Percentiles rank a stretch among this genome's conserved stretches.
phyloP scores from a whole-genome alignment of 2,329 filamentous ascomycete species.

The Alternaria gansuensis region DNA sequence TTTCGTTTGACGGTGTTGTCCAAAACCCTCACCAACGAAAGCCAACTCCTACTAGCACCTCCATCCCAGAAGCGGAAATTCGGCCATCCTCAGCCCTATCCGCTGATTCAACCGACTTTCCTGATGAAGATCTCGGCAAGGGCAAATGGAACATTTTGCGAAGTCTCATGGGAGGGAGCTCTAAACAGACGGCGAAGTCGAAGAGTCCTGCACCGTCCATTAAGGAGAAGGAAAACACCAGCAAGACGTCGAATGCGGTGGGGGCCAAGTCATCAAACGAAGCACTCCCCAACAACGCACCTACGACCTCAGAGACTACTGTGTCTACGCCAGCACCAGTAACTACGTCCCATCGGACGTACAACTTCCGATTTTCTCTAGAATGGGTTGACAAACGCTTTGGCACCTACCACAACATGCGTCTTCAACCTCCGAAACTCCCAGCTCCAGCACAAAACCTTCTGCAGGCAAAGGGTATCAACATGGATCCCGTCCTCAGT shows the following conservation, averaged over 20 bases:
- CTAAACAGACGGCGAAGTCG: conserved; percentile 54
- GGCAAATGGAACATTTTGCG: conserved; percentile 68
- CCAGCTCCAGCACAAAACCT: conserved; percentile 74
- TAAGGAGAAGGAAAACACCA: conserved; percentile 39
- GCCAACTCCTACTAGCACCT: conserved; percentile 33
- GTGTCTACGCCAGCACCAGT: conserved; percentile 50
- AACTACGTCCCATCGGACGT: conserved; percentile 65
- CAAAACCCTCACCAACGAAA: conserved; percentile 50
- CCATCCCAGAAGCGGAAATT: conserved; percentile 35
- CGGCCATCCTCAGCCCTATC: conserved; percentile 46
- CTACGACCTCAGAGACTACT: conserved; percentile 15
- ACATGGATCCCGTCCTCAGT: conserved; percentile 36
- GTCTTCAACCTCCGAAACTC: conserved; percentile 72
- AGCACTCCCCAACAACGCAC: conserved; percentile 15
- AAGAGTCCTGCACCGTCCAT: conserved; percentile 43
- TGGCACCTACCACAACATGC: conserved; percentile 67
- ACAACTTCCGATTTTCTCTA: conserved; percentile 77
- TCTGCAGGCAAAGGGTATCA: conserved; percentile 58
- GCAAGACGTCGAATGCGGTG: conserved; percentile 16
- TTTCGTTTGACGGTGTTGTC: conserved; percentile 71
- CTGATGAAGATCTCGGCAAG: conserved; percentile 60
- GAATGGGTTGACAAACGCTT: conserved; percentile 69
- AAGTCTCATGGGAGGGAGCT: conserved; percentile 66
- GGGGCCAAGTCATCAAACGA: conserved; percentile 22
- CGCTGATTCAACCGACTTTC: conserved; percentile 46